Percentiles rank a stretch among this genome's conserved stretches.
phyloP scores from a whole-genome alignment of 306 rosid genomes.

The Begonia fuchsioides region DNA sequence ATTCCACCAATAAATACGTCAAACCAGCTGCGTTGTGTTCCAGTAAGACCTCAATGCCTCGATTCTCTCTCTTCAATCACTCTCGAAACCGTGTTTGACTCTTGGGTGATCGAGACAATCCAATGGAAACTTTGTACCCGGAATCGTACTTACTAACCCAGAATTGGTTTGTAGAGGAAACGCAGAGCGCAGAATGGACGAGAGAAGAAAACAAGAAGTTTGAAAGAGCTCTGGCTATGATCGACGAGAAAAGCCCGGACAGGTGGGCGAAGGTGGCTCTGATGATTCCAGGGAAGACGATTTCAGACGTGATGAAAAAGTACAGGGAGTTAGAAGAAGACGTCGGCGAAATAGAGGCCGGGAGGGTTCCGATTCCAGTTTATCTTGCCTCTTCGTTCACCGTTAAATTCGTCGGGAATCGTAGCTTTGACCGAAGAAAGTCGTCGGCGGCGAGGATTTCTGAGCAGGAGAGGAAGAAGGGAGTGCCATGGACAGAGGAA shows the following conservation, averaged over 20 bases:
- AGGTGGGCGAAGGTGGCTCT: conserved; percentile 56
- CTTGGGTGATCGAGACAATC: not conserved
- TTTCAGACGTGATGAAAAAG: conserved; percentile 66
- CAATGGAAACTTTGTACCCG: conserved; percentile 53
- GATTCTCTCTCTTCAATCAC: no score
- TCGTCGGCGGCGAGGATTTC: conserved; percentile 23
- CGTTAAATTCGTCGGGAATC: conserved; percentile 41
- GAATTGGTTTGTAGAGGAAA: conserved; percentile 32
- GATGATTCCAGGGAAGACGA: conserved; percentile 88
- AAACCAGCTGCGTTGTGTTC: no score
- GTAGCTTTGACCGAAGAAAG: conserved; percentile 46
- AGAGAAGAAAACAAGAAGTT: conserved; percentile 79
- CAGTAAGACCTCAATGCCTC: no score
- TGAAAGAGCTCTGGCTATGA: conserved; percentile 82
- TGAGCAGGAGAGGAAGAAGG: conserved; percentile 79
- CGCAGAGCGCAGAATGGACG: conserved; percentile 52
- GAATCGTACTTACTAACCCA: conserved; percentile 27
- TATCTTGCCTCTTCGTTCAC: conserved; percentile 56
- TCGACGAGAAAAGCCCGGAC: conserved; percentile 64
- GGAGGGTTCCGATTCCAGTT: conserved; percentile 60
- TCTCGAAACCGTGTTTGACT: no score
- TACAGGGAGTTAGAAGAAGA: conserved; percentile 73
- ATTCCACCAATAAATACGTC: no score
- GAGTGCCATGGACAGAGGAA: conserved; percentile 68
- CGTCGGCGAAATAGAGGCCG: conserved; percentile 73